A percentile compares a stretch with the other conserved stretches of the same genome.
Evolutionary conservation across 2,329 filamentous ascomycete genomes (phyloP).

Genomic region (Tolypocladium capitatum): DNA sequence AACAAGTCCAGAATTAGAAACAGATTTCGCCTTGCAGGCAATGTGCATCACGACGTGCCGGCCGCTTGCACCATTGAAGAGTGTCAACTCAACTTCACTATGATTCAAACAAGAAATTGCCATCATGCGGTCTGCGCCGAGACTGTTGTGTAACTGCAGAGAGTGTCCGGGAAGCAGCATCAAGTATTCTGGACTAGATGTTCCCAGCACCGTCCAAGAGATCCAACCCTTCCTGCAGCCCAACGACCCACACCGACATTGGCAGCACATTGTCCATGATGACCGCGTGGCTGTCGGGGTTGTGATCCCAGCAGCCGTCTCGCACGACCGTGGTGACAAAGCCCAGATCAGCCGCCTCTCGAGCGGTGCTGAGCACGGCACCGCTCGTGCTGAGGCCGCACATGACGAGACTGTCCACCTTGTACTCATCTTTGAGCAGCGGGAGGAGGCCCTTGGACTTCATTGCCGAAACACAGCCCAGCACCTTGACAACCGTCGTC

Average conservation of each 20-base stretch:
- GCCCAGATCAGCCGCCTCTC: slow-evolving; percentile 6
- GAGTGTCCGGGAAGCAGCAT: too few relatives aligned
- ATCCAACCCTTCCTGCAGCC: background rate
- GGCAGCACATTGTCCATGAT: slow-evolving; percentile 1
- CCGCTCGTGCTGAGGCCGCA: slow-evolving; percentile 5
- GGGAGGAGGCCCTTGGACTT: slow-evolving; percentile 1
- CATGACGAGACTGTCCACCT: slow-evolving; percentile 3
- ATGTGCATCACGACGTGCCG: too few relatives aligned
- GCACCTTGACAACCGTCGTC: background rate
- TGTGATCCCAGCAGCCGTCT: slow-evolving; percentile 4
- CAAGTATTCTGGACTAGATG: background rate
- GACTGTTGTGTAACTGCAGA: too few relatives aligned
- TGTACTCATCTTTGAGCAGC: slow-evolving; percentile 2
- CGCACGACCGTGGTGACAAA: slow-evolving; percentile 6
- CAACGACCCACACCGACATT: slow-evolving; percentile 2
- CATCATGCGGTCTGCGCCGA: too few relatives aligned
- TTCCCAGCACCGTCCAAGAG: background rate
- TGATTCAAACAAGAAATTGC: too few relatives aligned
- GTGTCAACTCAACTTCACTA: too few relatives aligned
- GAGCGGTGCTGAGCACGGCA: slow-evolving; percentile 5
- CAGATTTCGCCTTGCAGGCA: too few relatives aligned
- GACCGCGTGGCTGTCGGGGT: slow-evolving; percentile 1
- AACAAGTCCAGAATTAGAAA: too few relatives aligned
- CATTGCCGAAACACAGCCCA: slow-evolving; percentile 4
- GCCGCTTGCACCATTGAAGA: too few relatives aligned